phyloP scores from a whole-genome alignment of 768 basidiomycete species.

The Mycena maculata region DNA sequence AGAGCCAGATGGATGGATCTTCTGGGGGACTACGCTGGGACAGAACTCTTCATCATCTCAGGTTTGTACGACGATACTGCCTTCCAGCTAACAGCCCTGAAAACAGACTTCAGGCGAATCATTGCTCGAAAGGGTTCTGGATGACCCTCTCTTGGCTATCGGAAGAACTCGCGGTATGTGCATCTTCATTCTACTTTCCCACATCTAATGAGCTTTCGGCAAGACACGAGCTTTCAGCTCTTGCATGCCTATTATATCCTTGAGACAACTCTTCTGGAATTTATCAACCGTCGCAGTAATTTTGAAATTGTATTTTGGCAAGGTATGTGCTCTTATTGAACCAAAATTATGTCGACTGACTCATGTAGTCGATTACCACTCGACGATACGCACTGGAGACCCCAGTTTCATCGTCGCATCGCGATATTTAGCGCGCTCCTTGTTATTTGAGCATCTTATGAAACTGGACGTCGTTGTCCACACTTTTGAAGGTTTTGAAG shows the following conservation, averaged over 20 bases:
- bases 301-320: slow-evolving; percentile 77
- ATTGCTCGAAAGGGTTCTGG: slow-evolving; percentile 65
- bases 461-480: slow-evolving; percentile 56
- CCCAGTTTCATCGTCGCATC: slow-evolving; percentile 54
- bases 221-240: slow-evolving; percentile 70
- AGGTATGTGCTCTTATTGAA: slow-evolving; percentile 45
- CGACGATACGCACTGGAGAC: slow-evolving; percentile 53
- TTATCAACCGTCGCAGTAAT: slow-evolving; percentile 59
- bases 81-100: slow-evolving; percentile 18
- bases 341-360: not conserved
- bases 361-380: slow-evolving; percentile 56
- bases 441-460: slow-evolving; percentile 63
- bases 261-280: slow-evolving; percentile 63
- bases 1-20: slow-evolving; percentile 73
- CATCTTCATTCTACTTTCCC: not conserved
- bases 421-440: slow-evolving; percentile 61
- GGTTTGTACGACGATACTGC: slow-evolving; percentile 7
- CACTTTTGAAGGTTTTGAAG: slow-evolving; percentile 57
- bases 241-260: slow-evolving; percentile 68
- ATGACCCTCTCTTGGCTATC: slow-evolving; percentile 70
- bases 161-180: slow-evolving; percentile 58
- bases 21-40: slow-evolving; percentile 77
- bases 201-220: not conserved
- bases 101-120: slow-evolving; percentile 64
- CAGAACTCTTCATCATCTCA: slow-evolving; percentile 70